Evolutionary conservation across 2,329 filamentous ascomycete genomes (phyloP), one percentile per base, ranked within the genome.

Genomic region (Metarhizium robertsii): DNA sequence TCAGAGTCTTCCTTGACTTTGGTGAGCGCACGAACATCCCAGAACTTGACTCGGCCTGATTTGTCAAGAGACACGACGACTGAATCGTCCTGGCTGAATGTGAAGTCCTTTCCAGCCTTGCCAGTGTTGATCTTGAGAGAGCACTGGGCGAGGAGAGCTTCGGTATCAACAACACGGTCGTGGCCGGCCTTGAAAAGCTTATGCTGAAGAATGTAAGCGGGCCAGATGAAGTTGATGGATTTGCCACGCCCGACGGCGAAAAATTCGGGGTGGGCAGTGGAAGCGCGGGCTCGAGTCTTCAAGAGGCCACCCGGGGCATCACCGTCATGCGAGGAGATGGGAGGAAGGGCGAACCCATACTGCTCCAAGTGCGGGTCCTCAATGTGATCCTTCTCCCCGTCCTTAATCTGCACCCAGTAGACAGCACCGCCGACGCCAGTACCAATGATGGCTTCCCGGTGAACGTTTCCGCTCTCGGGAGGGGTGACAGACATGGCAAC

Each of bases 51-150:
- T 59, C 90, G 86, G 50, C 94, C 95, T 57, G 91, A 92, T 76
- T 99, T 99, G 71, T 99, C 95, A 53, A 99, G 83, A 51, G 92
- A 96, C 50, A 95, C 92, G 62, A 99, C 90, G 45, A 92, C 86
- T 2, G 87, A 89, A 70, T 99, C 94, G 69, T 99, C 94, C 69
- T 95, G 92, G 71, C 92, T 96, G 73, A 99, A 99, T 50, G 86
- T 88, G 69, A 99, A 99, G 70, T 99, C 94, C 72, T 99, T 99
- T 60, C 92, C 94, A 61, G 94, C 92, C 76, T 99, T 99, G 63
- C 92, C 94, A 59, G 92, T 97, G 63, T 92, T 90, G 71, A 99
- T 96, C 73, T 92, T 95, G 61, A 97, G 77, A 51, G 88, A 88
- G 66, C 89, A 92, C 67, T 96, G 87, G 66, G 86, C 86, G 61